A percentile compares a stretch with the other conserved stretches of the same genome.
phyloP scores from a whole-genome alignment of 371 early-diverging fungal species.

The Mortierella sp. region DNA sequence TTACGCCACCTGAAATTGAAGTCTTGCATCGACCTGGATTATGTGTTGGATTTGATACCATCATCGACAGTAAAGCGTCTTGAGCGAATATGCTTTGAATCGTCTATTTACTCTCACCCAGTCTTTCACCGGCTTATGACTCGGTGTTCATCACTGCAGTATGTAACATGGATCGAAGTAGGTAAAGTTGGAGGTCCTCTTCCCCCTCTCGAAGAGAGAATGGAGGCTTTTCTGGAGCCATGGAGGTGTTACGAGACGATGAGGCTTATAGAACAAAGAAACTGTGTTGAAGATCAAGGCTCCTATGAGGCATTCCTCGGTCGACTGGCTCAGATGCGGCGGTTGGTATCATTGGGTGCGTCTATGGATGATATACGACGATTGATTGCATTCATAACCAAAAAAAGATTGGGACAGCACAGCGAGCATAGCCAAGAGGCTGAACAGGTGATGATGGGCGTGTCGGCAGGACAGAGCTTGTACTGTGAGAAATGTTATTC shows the following conservation, averaged over 20 bases:
- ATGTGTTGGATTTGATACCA: conserved; percentile 19
- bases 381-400: background rate
- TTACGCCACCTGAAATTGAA: conserved; percentile 6
- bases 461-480: too few species aligned
- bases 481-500: background rate
- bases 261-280: conserved; percentile 23
- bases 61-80: background rate
- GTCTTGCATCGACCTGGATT: conserved; percentile 1
- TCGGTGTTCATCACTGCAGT: conserved; percentile 8
- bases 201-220: background rate
- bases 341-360: conserved; percentile 16
- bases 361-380: conserved; percentile 12
- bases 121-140: conserved; percentile 20
- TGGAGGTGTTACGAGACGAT: conserved; percentile 31
- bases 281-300: background rate
- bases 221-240: conserved; percentile 25
- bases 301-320: conserved; percentile 11
- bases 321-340: conserved; percentile 22
- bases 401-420: background rate
- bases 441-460: too few species aligned
- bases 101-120: conserved; percentile 6
- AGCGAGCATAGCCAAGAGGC: background rate
- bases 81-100: conserved; percentile 13
- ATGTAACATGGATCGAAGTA: conserved; percentile 17
- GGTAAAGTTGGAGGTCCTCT: background rate